Evolutionary conservation across 306 rosid genomes (phyloP), one percentile per base, ranked within the genome.

Genomic region (Parietaria judaica): DNA sequence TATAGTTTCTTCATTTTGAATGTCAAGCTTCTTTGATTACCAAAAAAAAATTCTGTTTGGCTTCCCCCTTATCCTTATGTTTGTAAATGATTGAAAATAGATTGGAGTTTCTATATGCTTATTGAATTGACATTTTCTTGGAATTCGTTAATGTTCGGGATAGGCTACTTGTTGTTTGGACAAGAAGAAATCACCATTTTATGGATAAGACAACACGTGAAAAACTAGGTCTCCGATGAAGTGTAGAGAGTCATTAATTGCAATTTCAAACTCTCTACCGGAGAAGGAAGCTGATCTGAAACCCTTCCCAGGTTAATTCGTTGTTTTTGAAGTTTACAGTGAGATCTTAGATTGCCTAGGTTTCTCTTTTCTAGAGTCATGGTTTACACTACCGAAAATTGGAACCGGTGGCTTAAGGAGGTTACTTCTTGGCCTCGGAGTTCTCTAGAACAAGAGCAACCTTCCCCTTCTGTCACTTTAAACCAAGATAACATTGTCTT

Each of bases 221-320:
- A 68, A 37, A 61, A 73, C 54, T 74, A 71, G 66, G 71, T 58
- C 59, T 36, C 73, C 36, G 75, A 81, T 45, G 86, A 81, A 72
- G 75, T 71, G 82, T 59, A 76, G 86, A 58, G 86, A 81, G 75
- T 81, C 80, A 41, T 80, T 81, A 23, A 81, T 81, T 38, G 63
- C 78, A 66, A 77, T 81, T 47, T 74, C 86, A 41, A 71, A 77
- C 70, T 38, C 54, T 15, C 68, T 64, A 62, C 82, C 86, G 65
- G 83, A 81, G 38, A 61, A 70, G 46, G 67, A 11, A 57, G 47
- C 67, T 60, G 36, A 65, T 66, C 62, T 80, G 50, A 62, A 65
- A 15, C 56, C n/a, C 58, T 48, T 68, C 11, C 17, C 63, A 57
- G 78, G 51, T 23, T 23, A 23, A 23, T 23, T 23, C 31, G 31